Base-by-base conservation (phyloP, 2,329 filamentous ascomycete species). In the Tolypocladium pustulatum region DNA sequence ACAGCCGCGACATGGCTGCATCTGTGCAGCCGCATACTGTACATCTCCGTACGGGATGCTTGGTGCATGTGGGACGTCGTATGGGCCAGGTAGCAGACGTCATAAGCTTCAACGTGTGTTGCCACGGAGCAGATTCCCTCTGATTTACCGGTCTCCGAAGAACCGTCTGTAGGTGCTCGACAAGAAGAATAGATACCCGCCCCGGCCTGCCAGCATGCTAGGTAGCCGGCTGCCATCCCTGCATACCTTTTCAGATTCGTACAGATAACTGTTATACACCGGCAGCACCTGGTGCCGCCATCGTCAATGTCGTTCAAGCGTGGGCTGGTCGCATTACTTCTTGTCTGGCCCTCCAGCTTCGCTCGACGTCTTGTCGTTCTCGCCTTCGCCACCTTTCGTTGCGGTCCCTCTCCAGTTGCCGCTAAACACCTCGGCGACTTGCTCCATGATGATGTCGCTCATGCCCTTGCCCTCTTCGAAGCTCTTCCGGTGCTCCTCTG, bases 401-500 rank as follows among this genome's bases (percentile, higher is more conserved):
- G 68, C 67, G 22, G 59, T 56, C 5, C 65, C 63, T 57, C 61
- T 70, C 62, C 65, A 73, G 57, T 72, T 73, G 6, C 73, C 73
- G 43, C 67, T 71, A 63, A 71, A 81, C 15, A 82, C 82, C 62
- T 85, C 81, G n/a, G 70, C 70, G 58, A 85, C 72, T 69, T 84
- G 81, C 10, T 82, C 79, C 61, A 78, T 70, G 57, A 85, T 85
- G 59, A 85, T 73, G 40, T 78, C 80, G 61, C 77, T 78, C 66
- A 82, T 76, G 3, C 81, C 81, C 65, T 78, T 80, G 5, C 82
- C 82, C 61, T 82, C 78, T 56, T 79, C 75, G 43, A 85, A 68
- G 59, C 79, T 81, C 69, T 77, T 78, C 60, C 73, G 73, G 65
- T 84, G 80, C 67, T 78, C 75, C 66, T 75, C 74, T 4, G 76